Conservation (phyloP, 75 land plant genomes). For the Isoetes taiwanensis region DNA sequence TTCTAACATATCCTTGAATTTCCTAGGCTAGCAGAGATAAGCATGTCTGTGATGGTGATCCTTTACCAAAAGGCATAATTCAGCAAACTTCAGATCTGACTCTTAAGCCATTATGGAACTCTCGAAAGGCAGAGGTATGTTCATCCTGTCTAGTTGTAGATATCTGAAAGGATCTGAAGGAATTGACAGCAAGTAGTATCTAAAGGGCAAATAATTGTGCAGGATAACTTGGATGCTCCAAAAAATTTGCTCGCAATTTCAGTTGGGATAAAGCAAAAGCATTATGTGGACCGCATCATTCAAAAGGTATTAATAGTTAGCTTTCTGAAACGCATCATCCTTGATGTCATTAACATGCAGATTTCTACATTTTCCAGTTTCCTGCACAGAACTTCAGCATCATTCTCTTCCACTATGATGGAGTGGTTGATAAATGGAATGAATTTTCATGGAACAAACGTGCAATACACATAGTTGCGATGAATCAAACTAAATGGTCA, state of each 20-base stretch:
- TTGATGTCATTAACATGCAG: not conserved
- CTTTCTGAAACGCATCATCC: not conserved
- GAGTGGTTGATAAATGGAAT: conserved; percentile 56
- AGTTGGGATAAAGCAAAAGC: conserved; percentile 82
- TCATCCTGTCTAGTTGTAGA: not conserved
- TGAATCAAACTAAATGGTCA: conserved; percentile 82
- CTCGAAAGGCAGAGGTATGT: conserved; percentile 25
- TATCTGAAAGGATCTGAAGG: too few species aligned
- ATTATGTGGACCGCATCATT: conserved; percentile 55
- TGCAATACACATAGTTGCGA: conserved; percentile 54
- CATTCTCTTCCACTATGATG: conserved; percentile 94
- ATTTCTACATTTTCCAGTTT: conserved; percentile 37
- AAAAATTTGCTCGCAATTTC: conserved; percentile 60
- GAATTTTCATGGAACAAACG: conserved; percentile 43
- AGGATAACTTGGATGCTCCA: too few species aligned
- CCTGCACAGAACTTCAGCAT: conserved; percentile 42
- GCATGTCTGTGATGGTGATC: conserved; percentile 27
- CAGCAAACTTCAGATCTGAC: conserved; percentile 45
- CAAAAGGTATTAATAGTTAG: conserved; percentile 33
- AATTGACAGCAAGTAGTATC: too few species aligned
- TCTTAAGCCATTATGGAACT: conserved; percentile 39
- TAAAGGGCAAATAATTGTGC: too few species aligned
- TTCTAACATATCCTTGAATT: too few species aligned
- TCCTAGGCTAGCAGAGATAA: not conserved
- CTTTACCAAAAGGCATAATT: conserved; percentile 60